Conservation (phyloP, 2,329 filamentous ascomycete genomes). For the Penicillium crustosum region DNA sequence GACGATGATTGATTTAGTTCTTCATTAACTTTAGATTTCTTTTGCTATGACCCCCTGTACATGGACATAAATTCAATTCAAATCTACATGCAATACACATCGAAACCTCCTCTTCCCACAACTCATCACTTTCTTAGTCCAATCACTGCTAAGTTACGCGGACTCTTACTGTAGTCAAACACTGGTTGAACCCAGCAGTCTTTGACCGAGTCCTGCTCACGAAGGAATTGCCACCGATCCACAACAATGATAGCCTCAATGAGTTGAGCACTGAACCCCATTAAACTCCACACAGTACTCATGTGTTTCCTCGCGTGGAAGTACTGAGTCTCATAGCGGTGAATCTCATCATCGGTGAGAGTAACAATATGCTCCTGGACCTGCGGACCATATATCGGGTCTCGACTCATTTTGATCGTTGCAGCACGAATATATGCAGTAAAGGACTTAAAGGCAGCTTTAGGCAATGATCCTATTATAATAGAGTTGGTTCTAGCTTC, state of each 20-base stretch:
- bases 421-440: conserved; percentile 77
- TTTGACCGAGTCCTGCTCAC: conserved; percentile 71
- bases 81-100: not conserved
- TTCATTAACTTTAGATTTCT: not conserved
- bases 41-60: not conserved
- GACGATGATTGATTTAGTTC: too few species aligned
- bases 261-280: conserved; percentile 93
- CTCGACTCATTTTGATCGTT: conserved; percentile 67
- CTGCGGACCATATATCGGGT: conserved; percentile 59
- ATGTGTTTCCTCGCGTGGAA: conserved; percentile 71
- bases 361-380: conserved; percentile 65
- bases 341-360: conserved; percentile 74
- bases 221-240: conserved; percentile 84
- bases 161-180: conserved; percentile 83
- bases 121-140: conserved; percentile 68
- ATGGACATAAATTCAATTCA: not conserved
- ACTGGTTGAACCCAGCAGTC: conserved; percentile 89
- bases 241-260: conserved; percentile 87
- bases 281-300: conserved; percentile 85
- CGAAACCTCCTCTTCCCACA: not conserved
- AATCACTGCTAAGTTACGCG: conserved; percentile 88
- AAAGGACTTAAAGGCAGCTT: conserved; percentile 75
- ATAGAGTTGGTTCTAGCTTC: conserved; percentile 61
- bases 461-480: conserved; percentile 81
- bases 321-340: conserved; percentile 66